Conservation (phyloP, 2,329 filamentous ascomycete species). For the Phyllosticta citribraziliensis region DNA sequence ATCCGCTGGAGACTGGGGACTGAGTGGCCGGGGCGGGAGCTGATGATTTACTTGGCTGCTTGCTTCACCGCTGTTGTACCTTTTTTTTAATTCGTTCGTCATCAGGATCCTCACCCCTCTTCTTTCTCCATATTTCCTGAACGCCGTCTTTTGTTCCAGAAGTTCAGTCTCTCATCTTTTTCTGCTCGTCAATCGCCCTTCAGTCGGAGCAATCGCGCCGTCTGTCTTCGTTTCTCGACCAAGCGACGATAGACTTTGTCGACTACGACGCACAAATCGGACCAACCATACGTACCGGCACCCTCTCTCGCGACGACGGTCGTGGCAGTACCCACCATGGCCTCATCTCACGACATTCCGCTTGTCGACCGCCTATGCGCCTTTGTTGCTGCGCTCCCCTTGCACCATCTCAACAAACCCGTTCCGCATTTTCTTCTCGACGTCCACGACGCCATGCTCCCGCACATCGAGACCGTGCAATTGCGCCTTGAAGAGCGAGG, state of each 20-base stretch:
- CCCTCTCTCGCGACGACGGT: background rate
- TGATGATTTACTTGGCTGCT: background rate
- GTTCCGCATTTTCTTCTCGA: background rate
- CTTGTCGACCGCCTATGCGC: background rate
- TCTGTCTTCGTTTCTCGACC: background rate
- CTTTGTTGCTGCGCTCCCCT: background rate
- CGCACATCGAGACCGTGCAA: background rate
- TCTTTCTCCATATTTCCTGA: background rate
- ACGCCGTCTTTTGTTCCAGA: background rate
- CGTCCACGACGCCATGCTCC: background rate
- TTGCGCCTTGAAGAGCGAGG: background rate
- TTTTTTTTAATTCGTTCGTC: background rate
- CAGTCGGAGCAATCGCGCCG: background rate
- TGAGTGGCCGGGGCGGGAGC: background rate
- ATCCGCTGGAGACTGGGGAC: background rate
- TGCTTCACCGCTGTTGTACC: background rate
- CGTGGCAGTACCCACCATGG: background rate
- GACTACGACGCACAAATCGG: background rate
- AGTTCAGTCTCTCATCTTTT: background rate
- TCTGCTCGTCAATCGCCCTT: background rate
- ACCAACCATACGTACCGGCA: background rate
- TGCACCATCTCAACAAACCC: background rate
- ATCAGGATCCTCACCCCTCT: background rate
- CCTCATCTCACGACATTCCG: background rate
- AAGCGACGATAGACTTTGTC: background rate